A percentile compares a stretch with the other conserved stretches of the same genome.
phyloP scores from a whole-genome alignment of 1,139 yeast species.

The Diutina scorzettiae region DNA sequence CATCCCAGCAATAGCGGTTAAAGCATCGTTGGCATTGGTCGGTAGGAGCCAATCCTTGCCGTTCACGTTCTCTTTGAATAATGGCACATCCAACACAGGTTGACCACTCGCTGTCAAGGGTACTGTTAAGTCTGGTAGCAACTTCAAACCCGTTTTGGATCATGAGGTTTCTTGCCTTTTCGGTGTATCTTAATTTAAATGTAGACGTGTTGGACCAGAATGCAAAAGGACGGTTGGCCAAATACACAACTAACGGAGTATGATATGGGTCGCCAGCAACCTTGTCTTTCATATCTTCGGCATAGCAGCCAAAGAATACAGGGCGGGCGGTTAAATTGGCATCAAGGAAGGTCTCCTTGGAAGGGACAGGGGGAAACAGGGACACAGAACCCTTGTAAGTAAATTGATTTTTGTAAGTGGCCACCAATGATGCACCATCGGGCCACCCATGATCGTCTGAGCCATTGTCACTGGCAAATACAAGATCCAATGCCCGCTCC shows the following conservation, averaged over 20 bases:
- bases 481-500: constrained; percentile 58
- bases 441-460: constrained; percentile 79
- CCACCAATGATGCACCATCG: constrained; percentile 57
- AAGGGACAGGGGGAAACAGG: constrained; percentile 4
- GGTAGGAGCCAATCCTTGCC: constrained; percentile 49
- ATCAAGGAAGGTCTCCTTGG: constrained; percentile 17
- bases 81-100: constrained; percentile 86
- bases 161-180: constrained; percentile 19
- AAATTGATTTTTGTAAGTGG: constrained; percentile 41
- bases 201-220: constrained; percentile 28
- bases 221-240: constrained; percentile 22
- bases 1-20: constrained; percentile 75
- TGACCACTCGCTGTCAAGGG: constrained; percentile 63
- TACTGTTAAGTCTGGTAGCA: constrained; percentile 59
- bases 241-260: constrained; percentile 28
- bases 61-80: constrained; percentile 69
- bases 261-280: constrained; percentile 14
- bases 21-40: constrained; percentile 70
- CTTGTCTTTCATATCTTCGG: constrained; percentile 22
- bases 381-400: constrained; percentile 24
- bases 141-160: constrained; percentile 58
- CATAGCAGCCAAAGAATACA: constrained; percentile 45
- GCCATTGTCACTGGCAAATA: constrained; percentile 75
- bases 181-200: constrained; percentile 25
- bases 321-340: constrained; percentile 25